Base-by-base conservation (phyloP, 1,139 yeast genomes). In the Pichia sp. region DNA sequence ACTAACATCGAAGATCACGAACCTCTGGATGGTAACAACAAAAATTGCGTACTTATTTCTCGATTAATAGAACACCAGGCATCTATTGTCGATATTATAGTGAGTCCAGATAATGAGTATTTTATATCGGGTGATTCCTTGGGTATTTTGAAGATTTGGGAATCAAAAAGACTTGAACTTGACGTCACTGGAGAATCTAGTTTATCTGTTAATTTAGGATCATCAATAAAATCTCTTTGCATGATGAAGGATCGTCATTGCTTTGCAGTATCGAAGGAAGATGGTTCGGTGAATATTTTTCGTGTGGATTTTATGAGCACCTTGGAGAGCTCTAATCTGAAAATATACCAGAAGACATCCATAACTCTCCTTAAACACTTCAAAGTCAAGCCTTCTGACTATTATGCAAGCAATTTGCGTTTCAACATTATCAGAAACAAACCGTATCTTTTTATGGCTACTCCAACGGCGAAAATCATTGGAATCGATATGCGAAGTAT, bases 121-220 rank as follows among this genome's bases (percentile, higher is more conserved):
- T 84, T 93, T 59, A 72, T 89, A 2, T 84, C 95, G 0, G 96
- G 91, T 3, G 87, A 95, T 4, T 85, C 82, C 44, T 75, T 78
- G 47, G 97, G 98, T 0, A 62, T 70, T 2, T 62, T 93, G 44
- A 84, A 81, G 57, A 68, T 93, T 0, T 93, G 98, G 98, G 96
- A 89, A 61, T 70, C 83, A 1, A 65, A 71, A 13, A 79, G 83
- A 53, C 69, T 91, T 44, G 90, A 84, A 52, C 79, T 78, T 55
- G 85, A 83, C 49, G 82, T 83, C 1, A 75, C 83, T 3, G 81
- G 84, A 44, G 74, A 80, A 26, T 78, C 96, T 0, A 74, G 79
- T 7, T 60, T 80, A 6, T 69, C 77, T 1, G 62, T 78, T 1
- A 75, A 77, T 42, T 67, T 83, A 48, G 74, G 76, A 0, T 72